Evolutionary conservation across 2,329 filamentous ascomycete species (phyloP).

Genomic region (Colletotrichum limetticola): DNA sequence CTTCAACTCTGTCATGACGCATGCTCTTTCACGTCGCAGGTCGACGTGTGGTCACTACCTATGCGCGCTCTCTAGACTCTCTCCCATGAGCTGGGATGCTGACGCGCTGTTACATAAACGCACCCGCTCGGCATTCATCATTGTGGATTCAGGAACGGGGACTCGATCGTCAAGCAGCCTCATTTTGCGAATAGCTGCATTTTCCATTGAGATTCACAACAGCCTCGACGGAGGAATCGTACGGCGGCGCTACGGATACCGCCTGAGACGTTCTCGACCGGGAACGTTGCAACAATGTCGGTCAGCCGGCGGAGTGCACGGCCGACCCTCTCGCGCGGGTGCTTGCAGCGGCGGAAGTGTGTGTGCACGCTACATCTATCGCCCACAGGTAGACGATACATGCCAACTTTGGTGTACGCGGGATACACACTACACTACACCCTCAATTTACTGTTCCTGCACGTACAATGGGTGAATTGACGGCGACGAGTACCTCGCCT

Average conservation of each 20-base stretch:
- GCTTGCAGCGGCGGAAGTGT: slow-evolving; percentile 17
- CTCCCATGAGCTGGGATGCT: background rate
- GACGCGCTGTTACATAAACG: slow-evolving; percentile 22
- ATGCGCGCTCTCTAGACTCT: too few species aligned
- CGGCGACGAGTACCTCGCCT: slow-evolving; percentile 8
- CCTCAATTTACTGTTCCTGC: background rate
- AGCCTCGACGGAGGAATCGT: slow-evolving; percentile 5
- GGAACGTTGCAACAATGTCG: slow-evolving; percentile 15
- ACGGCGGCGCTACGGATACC: background rate
- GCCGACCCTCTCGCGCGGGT: slow-evolving; percentile 28
- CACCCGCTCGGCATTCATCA: slow-evolving; percentile 32
- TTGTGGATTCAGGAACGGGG: slow-evolving; percentile 19
- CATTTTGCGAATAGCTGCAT: slow-evolving; percentile 30
- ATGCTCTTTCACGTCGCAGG: background rate
- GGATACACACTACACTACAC: background rate
- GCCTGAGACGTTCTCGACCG: background rate
- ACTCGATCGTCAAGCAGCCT: slow-evolving; percentile 16
- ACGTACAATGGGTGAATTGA: background rate
- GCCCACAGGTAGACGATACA: slow-evolving; percentile 23
- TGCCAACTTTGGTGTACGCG: slow-evolving; percentile 4
- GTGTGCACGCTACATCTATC: background rate
- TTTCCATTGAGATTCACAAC: slow-evolving; percentile 9
- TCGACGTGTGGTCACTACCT: background rate
- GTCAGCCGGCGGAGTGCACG: slow-evolving; percentile 33
- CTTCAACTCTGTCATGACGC: slow-evolving; percentile 6